phyloP scores from a whole-genome alignment of 192 early-diverging fungal genomes.

The Phlyctochytrium planicorne region DNA sequence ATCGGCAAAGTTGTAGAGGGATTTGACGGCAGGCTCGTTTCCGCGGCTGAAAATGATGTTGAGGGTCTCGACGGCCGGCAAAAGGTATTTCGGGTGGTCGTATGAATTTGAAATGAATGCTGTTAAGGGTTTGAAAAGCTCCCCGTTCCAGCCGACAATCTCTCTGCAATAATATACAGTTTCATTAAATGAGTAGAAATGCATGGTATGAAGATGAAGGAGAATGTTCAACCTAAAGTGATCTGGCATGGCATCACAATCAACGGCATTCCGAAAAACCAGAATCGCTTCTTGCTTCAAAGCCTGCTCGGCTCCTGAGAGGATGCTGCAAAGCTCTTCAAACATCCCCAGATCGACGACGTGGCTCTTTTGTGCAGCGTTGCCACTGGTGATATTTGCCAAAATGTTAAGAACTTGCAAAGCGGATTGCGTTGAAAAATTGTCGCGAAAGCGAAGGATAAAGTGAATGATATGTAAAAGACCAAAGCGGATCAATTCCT shows the following conservation, averaged over 20 bases:
- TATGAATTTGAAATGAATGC: conserved; percentile 8
- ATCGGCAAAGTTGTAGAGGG: conserved; percentile 16
- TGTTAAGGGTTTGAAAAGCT: conserved; percentile 17
- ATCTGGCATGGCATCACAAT: conserved; percentile 27
- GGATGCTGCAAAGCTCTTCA: conserved; percentile 4
- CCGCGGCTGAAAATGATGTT: conserved; percentile 30
- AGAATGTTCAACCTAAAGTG: conserved; percentile 26
- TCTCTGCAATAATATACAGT: conserved; percentile 14
- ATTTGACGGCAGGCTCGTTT: conserved; percentile 21
- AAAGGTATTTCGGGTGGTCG: conserved; percentile 8
- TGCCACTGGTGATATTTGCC: conserved; percentile 33
- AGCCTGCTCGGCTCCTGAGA: conserved; percentile 1
- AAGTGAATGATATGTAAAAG: conserved; percentile 2
- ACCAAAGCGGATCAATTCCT: conserved; percentile 18
- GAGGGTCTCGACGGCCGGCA: conserved; percentile 19
- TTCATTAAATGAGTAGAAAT: no score
- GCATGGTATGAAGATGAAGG: no score
- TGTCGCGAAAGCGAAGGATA: conserved; percentile 1
- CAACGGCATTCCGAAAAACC: conserved; percentile 30
- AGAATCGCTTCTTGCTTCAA: conserved; percentile 28
- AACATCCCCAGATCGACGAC: conserved; percentile 10
- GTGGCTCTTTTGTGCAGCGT: conserved; percentile 17
- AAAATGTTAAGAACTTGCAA: conserved; percentile 19
- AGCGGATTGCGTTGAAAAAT: background rate
- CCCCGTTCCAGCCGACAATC: conserved; percentile 23